Percentiles rank a stretch among this genome's conserved stretches.
phyloP scores from a whole-genome alignment of 192 early-diverging fungal genomes.

The Spinellus fusiger region DNA sequence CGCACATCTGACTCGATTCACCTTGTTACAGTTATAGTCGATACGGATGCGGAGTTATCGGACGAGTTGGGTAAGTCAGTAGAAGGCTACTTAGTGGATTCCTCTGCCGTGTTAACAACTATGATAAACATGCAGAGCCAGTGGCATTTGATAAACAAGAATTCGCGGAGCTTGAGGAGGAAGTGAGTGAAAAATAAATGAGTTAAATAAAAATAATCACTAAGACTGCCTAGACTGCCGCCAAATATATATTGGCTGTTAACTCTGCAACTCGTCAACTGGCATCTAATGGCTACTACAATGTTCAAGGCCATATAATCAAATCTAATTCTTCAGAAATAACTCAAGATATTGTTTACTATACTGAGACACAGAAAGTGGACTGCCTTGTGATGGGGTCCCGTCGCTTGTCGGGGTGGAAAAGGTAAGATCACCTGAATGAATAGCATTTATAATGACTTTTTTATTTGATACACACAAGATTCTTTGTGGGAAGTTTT shows the following conservation, averaged over 20 bases:
- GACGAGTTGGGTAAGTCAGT: too few relatives aligned
- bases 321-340: constrained; percentile 15
- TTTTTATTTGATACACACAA: neutral
- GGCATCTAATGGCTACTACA: neutral
- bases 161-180: too few relatives aligned
- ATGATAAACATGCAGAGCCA: too few relatives aligned
- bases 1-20: too few relatives aligned
- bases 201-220: neutral
- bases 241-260: too few relatives aligned
- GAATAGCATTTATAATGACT: neutral
- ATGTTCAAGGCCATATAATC: constrained; percentile 8
- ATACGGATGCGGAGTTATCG: too few relatives aligned
- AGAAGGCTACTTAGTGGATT: too few relatives aligned
- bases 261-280: too few relatives aligned
- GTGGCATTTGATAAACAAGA: too few relatives aligned
- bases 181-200: neutral
- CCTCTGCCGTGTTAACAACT: too few relatives aligned
- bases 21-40: too few relatives aligned
- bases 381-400: constrained; percentile 35
- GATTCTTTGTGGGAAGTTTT: constrained; percentile 26
- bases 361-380: constrained; percentile 18
- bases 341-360: constrained; percentile 24
- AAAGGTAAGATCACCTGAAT: constrained; percentile 19
- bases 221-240: too few relatives aligned
- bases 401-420: constrained; percentile 29